Evolutionary conservation across 1,284 basidiomycete genomes (phyloP).

Genomic region (Austroboletus novae-zelandiae): DNA sequence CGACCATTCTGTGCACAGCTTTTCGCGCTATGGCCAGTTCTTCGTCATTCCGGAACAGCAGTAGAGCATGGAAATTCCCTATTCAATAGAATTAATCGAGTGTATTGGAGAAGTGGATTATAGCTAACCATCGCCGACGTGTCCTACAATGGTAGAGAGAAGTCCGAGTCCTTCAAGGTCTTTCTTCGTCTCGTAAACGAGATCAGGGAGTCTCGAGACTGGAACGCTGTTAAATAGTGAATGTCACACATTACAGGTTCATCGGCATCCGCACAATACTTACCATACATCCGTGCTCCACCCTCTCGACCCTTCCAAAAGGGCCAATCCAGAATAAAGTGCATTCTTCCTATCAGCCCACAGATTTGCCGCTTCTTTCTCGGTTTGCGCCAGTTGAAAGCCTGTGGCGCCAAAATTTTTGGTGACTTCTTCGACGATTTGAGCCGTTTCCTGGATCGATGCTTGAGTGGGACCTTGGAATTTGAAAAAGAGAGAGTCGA

Average conservation of each 20-base stretch:
- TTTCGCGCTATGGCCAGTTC: conserved; percentile 51
- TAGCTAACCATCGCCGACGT: conserved; percentile 80
- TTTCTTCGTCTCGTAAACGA: conserved; percentile 75
- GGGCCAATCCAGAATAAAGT: conserved; percentile 66
- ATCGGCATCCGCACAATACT: conserved; percentile 23
- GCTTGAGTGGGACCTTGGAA: conserved; percentile 70
- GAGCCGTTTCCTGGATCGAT: conserved; percentile 63
- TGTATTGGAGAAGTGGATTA: neutral
- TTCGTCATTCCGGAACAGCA: conserved; percentile 63
- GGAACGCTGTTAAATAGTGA: conserved; percentile 57
- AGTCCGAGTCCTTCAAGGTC: conserved; percentile 65
- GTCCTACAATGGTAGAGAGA: conserved; percentile 68
- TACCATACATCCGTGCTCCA: conserved; percentile 89
- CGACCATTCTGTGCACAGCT: conserved; percentile 66
- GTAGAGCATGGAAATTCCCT: conserved; percentile 57
- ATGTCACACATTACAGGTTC: conserved; percentile 1
- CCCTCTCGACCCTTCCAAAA: conserved; percentile 60
- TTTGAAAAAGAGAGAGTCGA: conserved; percentile 84
- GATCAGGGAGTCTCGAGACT: conserved; percentile 71
- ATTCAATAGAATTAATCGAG: neutral
- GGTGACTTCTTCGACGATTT: conserved; percentile 55
- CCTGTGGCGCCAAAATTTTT: conserved; percentile 66
- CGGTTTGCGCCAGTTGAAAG: conserved; percentile 66
- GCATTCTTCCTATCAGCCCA: conserved; percentile 90
- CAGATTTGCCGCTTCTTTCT: conserved; percentile 70